These are phyloP conservation scores for Arabidopsis arenosa DNA, from an alignment of 345 rosid genomes.

Conservation along the genomic window DNA sequence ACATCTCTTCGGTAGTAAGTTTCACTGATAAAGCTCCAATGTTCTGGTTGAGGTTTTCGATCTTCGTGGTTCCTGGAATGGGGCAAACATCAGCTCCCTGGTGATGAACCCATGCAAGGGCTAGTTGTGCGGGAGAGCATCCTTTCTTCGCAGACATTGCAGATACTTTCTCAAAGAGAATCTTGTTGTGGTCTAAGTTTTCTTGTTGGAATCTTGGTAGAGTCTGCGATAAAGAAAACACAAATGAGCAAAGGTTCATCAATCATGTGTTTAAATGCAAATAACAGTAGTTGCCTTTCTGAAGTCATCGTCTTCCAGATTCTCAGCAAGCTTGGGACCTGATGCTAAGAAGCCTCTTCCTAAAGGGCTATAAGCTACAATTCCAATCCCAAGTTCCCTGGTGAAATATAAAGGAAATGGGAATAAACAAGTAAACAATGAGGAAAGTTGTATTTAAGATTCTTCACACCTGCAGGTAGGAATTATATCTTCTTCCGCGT, in stretches of 20 bases:
- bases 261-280: background rate
- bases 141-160: slow-evolving; percentile 58
- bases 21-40: slow-evolving; percentile 64
- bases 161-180: slow-evolving; percentile 50
- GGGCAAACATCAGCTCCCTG: slow-evolving; percentile 69
- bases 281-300: slow-evolving; percentile 47
- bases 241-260: background rate
- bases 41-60: slow-evolving; percentile 64
- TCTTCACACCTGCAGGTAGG: slow-evolving; percentile 38
- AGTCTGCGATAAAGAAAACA: slow-evolving; percentile 41
- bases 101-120: slow-evolving; percentile 75
- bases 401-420: background rate
- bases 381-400: slow-evolving; percentile 78
- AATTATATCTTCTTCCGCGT: slow-evolving; percentile 64
- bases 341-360: slow-evolving; percentile 69
- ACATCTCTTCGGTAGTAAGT: slow-evolving; percentile 57
- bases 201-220: slow-evolving; percentile 67
- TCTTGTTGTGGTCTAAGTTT: slow-evolving; percentile 57
- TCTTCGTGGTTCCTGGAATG: slow-evolving; percentile 69
- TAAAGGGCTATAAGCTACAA: slow-evolving; percentile 73
- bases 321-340: slow-evolving; percentile 59
- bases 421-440: too few species aligned
- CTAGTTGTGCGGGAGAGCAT: slow-evolving; percentile 65
- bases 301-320: slow-evolving; percentile 45
- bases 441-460: too few species aligned